Base-by-base conservation (phyloP, 192 early-diverging fungal genomes). In the Mortierella antarctica region DNA sequence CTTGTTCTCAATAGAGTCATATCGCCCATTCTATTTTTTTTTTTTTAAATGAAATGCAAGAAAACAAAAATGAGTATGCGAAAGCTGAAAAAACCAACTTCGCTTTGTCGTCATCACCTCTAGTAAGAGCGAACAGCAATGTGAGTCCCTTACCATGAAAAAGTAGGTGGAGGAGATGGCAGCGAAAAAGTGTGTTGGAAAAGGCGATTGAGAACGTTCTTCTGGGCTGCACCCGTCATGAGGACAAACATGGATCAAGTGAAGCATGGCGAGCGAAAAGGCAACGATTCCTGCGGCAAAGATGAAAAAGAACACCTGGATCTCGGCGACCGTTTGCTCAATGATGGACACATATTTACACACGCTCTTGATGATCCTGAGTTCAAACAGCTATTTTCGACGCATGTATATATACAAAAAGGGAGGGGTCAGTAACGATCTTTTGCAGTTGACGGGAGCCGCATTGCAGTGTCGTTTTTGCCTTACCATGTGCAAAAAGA, bases 221-320 rank as follows among this genome's bases (percentile, higher is more conserved):
- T 70, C 68, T 5, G 55, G 58, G 40, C 47, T 23, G 45, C 64
- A 58, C 11, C 47, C 13, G n/a, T 48, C 61, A 1, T 11, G n/a
- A 2, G 31, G 14, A 12, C 47, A 58, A n/a, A 48, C 55, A 12
- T 53, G 62, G 13, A 73, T 47, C 12, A 73, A 39, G 21, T 73
- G 71, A 11, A 73, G 18, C 39, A 73, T 51, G 11, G 71, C 54
- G 14, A 64, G 46, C 17, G 62, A 59, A 41, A 73, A 73, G 31
- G 63, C 62, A 2, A 64, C 15, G 41, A 73, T 44, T 0, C 62
- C 62, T 6, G 54, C 71, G 2, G 62, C 71, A 65, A 73, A 73
- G 62, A 73, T 73, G 48, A 73, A 57, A 61, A 73, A 73, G 63
- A 73, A 73, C 56, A 57, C 62, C 17, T 21, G 41, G 62, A 73